phyloP scores from a whole-genome alignment of 2,329 filamentous ascomycete genomes.

The Lanzia echinophila region DNA sequence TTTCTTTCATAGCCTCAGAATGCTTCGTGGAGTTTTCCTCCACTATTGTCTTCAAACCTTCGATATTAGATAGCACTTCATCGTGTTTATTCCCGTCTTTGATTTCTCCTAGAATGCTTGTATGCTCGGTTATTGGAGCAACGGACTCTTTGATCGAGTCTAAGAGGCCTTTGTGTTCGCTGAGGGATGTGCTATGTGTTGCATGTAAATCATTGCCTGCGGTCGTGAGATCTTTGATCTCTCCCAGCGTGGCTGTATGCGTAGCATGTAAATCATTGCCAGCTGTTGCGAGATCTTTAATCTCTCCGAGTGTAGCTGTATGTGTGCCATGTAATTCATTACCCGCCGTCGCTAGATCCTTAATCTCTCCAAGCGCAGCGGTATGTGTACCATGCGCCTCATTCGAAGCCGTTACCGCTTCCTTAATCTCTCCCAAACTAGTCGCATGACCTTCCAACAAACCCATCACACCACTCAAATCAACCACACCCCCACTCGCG shows the following conservation, averaged over 20 bases:
- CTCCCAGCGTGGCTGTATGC: slow-evolving; percentile 11
- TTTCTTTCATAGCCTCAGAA: slow-evolving; percentile 12
- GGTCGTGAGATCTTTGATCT: slow-evolving; percentile 19
- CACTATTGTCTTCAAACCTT: slow-evolving; percentile 19
- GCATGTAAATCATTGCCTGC: slow-evolving; percentile 15
- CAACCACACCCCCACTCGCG: neutral
- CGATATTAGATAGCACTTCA: slow-evolving; percentile 19
- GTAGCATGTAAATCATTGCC: slow-evolving; percentile 4
- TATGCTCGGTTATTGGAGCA: neutral
- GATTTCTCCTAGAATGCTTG: slow-evolving; percentile 2
- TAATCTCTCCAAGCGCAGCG: slow-evolving; percentile 17
- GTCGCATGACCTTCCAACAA: slow-evolving; percentile 16
- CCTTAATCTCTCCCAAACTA: slow-evolving; percentile 10
- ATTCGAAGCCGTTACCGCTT: slow-evolving; percentile 1
- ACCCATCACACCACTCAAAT: neutral
- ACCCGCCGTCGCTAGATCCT: slow-evolving; percentile 15
- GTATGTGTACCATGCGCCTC: slow-evolving; percentile 12
- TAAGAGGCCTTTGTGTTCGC: slow-evolving; percentile 9
- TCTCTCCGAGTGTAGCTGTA: slow-evolving; percentile 2
- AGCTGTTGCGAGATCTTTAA: slow-evolving; percentile 1
- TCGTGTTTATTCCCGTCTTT: slow-evolving; percentile 13
- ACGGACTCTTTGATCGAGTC: neutral
- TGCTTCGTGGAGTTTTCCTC: slow-evolving; percentile 15
- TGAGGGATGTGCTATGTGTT: slow-evolving; percentile 4
- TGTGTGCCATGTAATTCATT: slow-evolving; percentile 12